Conservation (phyloP, 805 yeast genomes). For the Torulaspora quercuum region DNA sequence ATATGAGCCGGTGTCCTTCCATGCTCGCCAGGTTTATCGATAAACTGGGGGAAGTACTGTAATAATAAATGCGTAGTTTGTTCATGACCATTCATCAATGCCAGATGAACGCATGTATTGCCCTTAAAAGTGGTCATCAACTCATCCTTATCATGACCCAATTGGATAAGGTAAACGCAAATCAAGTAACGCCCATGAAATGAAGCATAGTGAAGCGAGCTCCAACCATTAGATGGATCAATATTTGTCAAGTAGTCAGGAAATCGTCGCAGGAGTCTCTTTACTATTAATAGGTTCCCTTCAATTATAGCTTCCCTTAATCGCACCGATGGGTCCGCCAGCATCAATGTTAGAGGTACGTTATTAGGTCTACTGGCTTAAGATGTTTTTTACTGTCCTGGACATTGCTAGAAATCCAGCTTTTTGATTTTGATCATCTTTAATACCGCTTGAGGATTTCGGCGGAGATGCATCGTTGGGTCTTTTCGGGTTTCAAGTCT, state of each 20-base stretch:
- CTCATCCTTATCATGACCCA: slow-evolving; percentile 55
- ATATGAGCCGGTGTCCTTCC: slow-evolving; percentile 68
- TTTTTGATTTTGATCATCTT: background rate
- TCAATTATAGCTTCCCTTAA: slow-evolving; percentile 64
- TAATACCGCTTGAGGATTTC: too few species aligned
- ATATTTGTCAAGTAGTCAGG: slow-evolving; percentile 68
- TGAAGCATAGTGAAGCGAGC: slow-evolving; percentile 77
- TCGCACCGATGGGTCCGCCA: slow-evolving; percentile 55
- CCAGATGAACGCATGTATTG: slow-evolving; percentile 68
- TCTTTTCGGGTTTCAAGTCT: too few species aligned
- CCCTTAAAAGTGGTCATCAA: slow-evolving; percentile 50
- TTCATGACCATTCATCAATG: slow-evolving; percentile 59
- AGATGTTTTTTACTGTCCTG: background rate
- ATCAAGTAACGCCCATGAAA: slow-evolving; percentile 66
- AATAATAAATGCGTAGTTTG: slow-evolving; percentile 72
- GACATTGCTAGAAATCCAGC: background rate
- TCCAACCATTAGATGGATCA: slow-evolving; percentile 76
- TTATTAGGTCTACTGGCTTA: too few species aligned
- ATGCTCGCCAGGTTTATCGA: slow-evolving; percentile 46
- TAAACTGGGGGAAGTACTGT: slow-evolving; percentile 55
- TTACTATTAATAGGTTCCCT: slow-evolving; percentile 61
- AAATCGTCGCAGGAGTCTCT: slow-evolving; percentile 59
- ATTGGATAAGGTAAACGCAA: slow-evolving; percentile 54
- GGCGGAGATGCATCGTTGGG: too few species aligned
- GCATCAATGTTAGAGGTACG: too few species aligned